Percentiles rank a stretch among this genome's conserved stretches.
phyloP scores from a whole-genome alignment of 2,329 filamentous ascomycete species.

The Diaporthe sp. region DNA sequence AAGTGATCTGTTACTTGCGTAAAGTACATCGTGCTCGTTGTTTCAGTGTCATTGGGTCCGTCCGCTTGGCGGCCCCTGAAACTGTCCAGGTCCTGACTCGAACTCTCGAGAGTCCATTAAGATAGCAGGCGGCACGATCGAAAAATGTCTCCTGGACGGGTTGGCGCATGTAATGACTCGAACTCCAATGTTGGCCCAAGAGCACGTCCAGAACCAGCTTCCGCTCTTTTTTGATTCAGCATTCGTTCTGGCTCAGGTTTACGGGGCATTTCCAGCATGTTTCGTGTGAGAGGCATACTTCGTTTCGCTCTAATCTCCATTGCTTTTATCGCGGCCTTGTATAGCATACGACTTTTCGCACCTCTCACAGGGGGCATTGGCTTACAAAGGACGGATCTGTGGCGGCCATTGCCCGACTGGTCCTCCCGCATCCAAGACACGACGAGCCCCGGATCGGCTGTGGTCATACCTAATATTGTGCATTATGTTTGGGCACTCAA shows the following conservation, averaged over 20 bases:
- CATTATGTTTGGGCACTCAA: slow-evolving; percentile 16
- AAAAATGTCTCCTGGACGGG: background rate
- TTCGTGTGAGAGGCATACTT: background rate
- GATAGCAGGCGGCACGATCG: background rate
- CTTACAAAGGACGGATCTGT: background rate
- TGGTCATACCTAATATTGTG: slow-evolving; percentile 6
- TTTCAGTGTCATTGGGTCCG: background rate
- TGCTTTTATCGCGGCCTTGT: background rate
- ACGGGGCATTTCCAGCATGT: background rate
- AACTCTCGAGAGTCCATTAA: background rate
- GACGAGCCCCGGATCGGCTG: background rate
- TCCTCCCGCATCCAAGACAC: background rate
- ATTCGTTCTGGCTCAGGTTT: background rate
- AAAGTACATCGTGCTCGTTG: background rate
- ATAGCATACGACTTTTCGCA: background rate
- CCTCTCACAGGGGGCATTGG: background rate
- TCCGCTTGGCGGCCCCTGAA: background rate
- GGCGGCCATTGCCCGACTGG: background rate
- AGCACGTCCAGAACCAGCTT: background rate
- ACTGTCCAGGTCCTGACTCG: background rate
- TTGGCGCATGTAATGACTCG: background rate
- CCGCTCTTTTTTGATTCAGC: background rate
- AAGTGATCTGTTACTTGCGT: background rate
- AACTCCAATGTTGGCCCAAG: background rate
- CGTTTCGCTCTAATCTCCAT: background rate